Conservation (phyloP, 495 filamentous ascomycete species). For the Glarea lozoyensis region DNA sequence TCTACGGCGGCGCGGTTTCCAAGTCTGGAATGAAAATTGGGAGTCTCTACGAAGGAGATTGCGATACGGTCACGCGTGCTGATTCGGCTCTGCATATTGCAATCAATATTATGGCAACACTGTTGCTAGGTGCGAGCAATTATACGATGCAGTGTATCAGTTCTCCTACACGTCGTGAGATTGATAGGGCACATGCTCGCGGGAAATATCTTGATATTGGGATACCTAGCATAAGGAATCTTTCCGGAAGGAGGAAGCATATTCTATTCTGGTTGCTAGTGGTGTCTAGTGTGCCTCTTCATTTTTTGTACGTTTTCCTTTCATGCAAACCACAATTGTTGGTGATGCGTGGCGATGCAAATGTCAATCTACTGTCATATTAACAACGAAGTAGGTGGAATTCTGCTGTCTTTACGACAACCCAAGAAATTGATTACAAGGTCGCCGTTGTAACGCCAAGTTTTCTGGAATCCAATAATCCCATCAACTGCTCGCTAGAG, state of each 20-base stretch:
- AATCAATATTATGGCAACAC: constrained; percentile 29
- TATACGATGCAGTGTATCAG: constrained; percentile 31
- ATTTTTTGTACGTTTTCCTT: constrained; percentile 22
- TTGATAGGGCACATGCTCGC: constrained; percentile 27
- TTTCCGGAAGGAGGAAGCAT: constrained; percentile 13
- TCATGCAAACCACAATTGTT: too few species aligned
- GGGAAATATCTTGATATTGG: constrained; percentile 30
- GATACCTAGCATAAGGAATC: constrained; percentile 29
- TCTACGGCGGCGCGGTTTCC: constrained; percentile 2
- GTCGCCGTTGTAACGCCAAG: constrained; percentile 20
- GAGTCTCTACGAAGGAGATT: constrained; percentile 17
- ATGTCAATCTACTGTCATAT: background rate
- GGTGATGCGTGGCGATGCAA: too few species aligned
- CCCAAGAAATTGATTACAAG: constrained; percentile 28
- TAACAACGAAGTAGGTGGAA: constrained; percentile 15
- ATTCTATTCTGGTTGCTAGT: constrained; percentile 18
- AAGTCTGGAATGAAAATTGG: constrained; percentile 1
- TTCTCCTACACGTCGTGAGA: constrained; percentile 29
- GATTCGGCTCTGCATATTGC: constrained; percentile 23
- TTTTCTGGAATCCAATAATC: constrained; percentile 1
- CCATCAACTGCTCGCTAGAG: too few species aligned
- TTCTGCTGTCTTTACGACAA: constrained; percentile 17
- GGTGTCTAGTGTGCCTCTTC: constrained; percentile 21
- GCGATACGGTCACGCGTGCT: constrained; percentile 10
- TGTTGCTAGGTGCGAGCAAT: constrained; percentile 32